Evolutionary conservation across 176 grass and related monocot species (phyloP).

Genomic region (Poa annua): DNA sequence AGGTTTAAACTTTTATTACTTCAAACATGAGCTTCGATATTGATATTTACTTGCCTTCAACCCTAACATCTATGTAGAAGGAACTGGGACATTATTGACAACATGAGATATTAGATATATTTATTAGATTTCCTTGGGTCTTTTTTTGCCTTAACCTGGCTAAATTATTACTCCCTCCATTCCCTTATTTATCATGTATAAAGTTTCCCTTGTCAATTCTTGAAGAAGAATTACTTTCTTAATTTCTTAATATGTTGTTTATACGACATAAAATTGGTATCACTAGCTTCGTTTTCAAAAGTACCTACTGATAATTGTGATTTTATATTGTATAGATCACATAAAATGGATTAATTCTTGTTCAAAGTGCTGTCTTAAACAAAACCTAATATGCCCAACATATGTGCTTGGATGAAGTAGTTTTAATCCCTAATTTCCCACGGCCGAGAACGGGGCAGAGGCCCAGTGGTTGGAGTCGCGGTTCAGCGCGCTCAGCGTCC

Average conservation of each 20-base stretch:
- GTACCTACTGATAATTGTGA: neutral
- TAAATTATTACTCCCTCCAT: neutral
- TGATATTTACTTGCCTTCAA: neutral
- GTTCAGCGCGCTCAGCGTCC: too few species aligned
- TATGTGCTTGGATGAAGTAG: neutral
- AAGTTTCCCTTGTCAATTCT: neutral
- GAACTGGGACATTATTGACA: conserved; percentile 3
- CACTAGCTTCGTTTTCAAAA: neutral
- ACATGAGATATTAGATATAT: neutral
- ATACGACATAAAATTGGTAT: neutral
- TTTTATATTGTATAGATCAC: neutral
- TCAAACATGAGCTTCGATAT: neutral
- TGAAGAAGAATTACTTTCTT: neutral
- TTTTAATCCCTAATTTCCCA: neutral
- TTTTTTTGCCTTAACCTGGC: neutral
- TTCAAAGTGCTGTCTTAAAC: neutral
- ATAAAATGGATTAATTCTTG: neutral
- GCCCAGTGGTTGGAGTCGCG: too few species aligned
- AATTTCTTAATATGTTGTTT: neutral
- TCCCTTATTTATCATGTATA: neutral
- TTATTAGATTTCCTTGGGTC: neutral
- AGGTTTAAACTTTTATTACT: neutral
- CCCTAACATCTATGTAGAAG: neutral
- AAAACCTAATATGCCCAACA: neutral
- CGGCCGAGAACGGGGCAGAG: too few species aligned